Evolutionary conservation across 495 filamentous ascomycete genomes (phyloP), one percentile per base, ranked within the genome.

Genomic region (Parmelia sp.): DNA sequence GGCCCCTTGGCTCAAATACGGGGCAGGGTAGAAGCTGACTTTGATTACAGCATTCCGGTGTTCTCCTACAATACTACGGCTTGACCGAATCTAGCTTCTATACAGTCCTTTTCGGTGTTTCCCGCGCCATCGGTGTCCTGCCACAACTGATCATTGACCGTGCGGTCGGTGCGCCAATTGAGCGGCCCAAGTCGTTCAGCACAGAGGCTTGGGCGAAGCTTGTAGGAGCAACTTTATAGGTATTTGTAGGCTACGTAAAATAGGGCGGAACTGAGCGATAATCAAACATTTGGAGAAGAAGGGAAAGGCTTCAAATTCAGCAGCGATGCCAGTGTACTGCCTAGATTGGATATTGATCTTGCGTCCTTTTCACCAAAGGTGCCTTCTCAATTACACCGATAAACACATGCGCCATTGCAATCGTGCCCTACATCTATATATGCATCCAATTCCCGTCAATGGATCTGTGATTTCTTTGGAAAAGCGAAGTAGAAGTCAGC

Each of bases 91-190:
- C 94, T 76, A 97, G 88, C 88, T 98, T 94, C 87, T 98, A 98
- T 87, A 98, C 94, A 64, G 94, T 98, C 61, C 88, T 97, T 72
- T 98, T 98, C 79, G 94, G 94, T 84, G 95, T 98, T 27, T 96
- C 92, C 68, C 89, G 94, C 75, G 94, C 95, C 69, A 88, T 98
- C 70, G 94, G 94, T 87, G 94, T 97, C 66, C 87, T 97, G 65
- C 95, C 94, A 65, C 94, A 98, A 84, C 84, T 98, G 73, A 98
- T 98, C 85, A 97, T 97, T 75, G 94, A 98, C 85, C 95, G 94
- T 77, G 94, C 94, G 65, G 84, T 97, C 61, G 94, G 94, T 70
- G 78, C 79, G 69, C 81, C 77, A 64, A 82, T 80, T 66, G 80
- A 84, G 75, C 79, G 88, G 69, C 94, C 94, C 76, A 98, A 98